Conservation (phyloP, 2,329 filamentous ascomycete genomes). For the Trichophyton rubrum region DNA sequence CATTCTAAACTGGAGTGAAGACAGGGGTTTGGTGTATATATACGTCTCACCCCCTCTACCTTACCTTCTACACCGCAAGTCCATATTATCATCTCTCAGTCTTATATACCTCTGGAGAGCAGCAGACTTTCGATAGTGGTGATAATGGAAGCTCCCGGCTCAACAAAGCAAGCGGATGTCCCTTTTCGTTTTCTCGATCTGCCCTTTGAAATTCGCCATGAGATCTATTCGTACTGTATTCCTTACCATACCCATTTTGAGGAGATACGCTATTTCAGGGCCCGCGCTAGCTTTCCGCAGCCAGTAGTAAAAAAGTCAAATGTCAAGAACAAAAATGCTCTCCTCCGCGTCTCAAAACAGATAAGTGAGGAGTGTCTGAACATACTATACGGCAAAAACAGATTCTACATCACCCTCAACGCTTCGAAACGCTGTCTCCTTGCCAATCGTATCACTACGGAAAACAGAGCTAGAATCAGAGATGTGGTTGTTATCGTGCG, state of each 20-base stretch:
- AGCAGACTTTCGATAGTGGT: background rate
- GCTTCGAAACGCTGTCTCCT: background rate
- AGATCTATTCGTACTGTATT: background rate
- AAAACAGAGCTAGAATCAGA: background rate
- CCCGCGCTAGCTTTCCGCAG: background rate
- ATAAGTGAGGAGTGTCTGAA: slow-evolving; percentile 1
- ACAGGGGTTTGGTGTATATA: background rate
- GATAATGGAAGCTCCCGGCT: background rate
- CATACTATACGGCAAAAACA: background rate
- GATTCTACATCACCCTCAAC: background rate
- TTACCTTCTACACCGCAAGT: background rate
- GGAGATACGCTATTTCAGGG: slow-evolving; percentile 1
- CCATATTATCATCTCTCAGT: background rate
- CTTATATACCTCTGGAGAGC: background rate
- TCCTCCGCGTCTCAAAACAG: background rate
- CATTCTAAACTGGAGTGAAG: background rate
- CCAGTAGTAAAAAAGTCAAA: background rate
- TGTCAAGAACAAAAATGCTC: background rate
- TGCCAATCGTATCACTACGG: background rate
- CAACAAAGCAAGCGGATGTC: background rate
- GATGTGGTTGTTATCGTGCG: background rate
- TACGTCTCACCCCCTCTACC: background rate
- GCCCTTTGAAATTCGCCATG: background rate
- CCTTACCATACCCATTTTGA: background rate
- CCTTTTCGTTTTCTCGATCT: background rate